Evolutionary conservation across 176 grass and related monocot species (phyloP).

Genomic region (Cenchrus purpureus): DNA sequence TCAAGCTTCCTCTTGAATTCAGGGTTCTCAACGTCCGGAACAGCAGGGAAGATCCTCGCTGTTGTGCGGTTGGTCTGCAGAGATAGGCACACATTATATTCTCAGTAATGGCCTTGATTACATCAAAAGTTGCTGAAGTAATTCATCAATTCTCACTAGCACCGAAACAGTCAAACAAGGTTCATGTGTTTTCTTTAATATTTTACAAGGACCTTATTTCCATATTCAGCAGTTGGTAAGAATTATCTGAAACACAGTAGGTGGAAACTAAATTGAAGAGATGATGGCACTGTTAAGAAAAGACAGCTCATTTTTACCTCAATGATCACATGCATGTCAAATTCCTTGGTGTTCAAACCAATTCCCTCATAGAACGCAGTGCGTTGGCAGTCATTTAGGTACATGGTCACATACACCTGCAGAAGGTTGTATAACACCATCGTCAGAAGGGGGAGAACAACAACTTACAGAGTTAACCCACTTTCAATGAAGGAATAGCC

Average conservation of each 20-base stretch:
- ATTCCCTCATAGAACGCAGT: constrained; percentile 90
- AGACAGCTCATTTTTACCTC: constrained; percentile 59
- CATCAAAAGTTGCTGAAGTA: not conserved
- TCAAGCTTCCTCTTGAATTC: constrained; percentile 98
- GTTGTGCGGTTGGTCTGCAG: constrained; percentile 92
- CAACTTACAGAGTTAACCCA: not conserved
- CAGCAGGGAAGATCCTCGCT: constrained; percentile 93
- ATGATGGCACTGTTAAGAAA: constrained; percentile 15
- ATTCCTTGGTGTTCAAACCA: constrained; percentile 92
- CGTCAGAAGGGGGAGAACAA: constrained; percentile 7
- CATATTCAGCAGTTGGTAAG: constrained; percentile 7
- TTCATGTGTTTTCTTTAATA: not conserved
- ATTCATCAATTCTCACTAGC: constrained; percentile 18
- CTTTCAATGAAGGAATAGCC: constrained; percentile 18
- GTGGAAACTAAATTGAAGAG: constrained; percentile 4
- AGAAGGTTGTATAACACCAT: not conserved
- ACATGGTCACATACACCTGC: constrained; percentile 99
- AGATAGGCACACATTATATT: constrained; percentile 18
- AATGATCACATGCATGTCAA: constrained; percentile 99
- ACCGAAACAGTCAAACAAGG: not conserved
- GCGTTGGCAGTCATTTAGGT: constrained; percentile 95
- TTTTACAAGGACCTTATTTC: constrained; percentile 23
- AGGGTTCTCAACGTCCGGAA: constrained; percentile 88
- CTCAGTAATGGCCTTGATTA: constrained; percentile 1
- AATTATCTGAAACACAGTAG: constrained; percentile 3